Conservation (phyloP, 805 yeast species). For the Ogataea kodamae region DNA sequence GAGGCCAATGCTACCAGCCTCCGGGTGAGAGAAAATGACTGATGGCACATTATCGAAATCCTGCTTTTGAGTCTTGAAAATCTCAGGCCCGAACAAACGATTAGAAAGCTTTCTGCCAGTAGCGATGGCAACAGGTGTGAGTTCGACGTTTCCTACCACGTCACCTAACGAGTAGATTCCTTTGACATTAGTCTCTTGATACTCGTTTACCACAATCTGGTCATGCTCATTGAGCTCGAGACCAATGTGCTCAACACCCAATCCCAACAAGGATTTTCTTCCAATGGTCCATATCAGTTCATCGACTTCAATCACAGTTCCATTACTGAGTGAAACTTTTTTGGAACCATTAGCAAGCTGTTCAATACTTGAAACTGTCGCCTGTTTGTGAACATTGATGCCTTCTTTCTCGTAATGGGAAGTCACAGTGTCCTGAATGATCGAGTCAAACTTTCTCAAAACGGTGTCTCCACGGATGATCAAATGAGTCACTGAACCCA, state of each 20-base stretch:
- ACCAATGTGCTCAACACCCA: slow-evolving; percentile 76
- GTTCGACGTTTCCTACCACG: slow-evolving; percentile 86
- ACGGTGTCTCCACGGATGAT: slow-evolving; percentile 90
- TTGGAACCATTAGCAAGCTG: slow-evolving; percentile 47
- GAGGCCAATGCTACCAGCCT: slow-evolving; percentile 91
- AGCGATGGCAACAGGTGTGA: slow-evolving; percentile 98
- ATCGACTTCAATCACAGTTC: slow-evolving; percentile 59
- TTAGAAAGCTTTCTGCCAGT: slow-evolving; percentile 94
- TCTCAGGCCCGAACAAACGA: slow-evolving; percentile 81
- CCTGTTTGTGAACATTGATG: slow-evolving; percentile 68
- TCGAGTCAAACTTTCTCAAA: slow-evolving; percentile 79
- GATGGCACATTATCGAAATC: slow-evolving; percentile 88
- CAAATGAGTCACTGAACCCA: slow-evolving; percentile 83
- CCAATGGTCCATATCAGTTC: slow-evolving; percentile 92
- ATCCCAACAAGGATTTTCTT: slow-evolving; percentile 68
- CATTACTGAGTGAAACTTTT: slow-evolving; percentile 44
- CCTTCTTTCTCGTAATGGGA: slow-evolving; percentile 80
- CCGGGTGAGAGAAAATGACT: slow-evolving; percentile 98
- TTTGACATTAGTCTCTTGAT: slow-evolving; percentile 71
- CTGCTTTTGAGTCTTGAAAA: slow-evolving; percentile 69
- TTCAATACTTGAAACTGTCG: slow-evolving; percentile 48
- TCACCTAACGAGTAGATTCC: slow-evolving; percentile 88
- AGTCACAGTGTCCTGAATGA: slow-evolving; percentile 76
- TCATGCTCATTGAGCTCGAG: slow-evolving; percentile 57
- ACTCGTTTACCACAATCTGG: slow-evolving; percentile 79